Evolutionary conservation across 2,329 filamentous ascomycete species (phyloP).

Genomic region (Exophiala lecanii-corni): DNA sequence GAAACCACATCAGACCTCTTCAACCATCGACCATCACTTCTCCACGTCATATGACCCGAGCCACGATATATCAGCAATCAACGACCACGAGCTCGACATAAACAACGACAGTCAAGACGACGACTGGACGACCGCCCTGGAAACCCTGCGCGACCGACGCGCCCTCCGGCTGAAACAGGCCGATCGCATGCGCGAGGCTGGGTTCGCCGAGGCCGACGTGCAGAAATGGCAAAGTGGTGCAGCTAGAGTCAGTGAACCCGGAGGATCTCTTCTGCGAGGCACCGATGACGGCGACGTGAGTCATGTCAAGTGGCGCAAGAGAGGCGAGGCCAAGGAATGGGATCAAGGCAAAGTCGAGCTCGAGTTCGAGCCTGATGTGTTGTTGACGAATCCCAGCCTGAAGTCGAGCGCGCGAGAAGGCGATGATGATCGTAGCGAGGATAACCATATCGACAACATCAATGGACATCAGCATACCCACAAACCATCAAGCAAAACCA

Average conservation of each 20-base stretch:
- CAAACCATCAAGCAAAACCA: too few relatives aligned
- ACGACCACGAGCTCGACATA: slow-evolving; percentile 51
- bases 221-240: slow-evolving; percentile 59
- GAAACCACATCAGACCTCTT: slow-evolving; percentile 48
- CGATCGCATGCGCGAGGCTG: slow-evolving; percentile 69
- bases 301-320: slow-evolving; percentile 68
- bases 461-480: too few relatives aligned
- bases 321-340: slow-evolving; percentile 64
- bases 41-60: slow-evolving; percentile 59
- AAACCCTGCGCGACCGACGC: slow-evolving; percentile 73
- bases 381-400: too few relatives aligned
- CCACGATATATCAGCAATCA: slow-evolving; percentile 41
- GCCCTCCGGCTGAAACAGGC: slow-evolving; percentile 72
- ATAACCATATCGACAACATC: not conserved
- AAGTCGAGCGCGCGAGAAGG: too few relatives aligned
- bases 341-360: slow-evolving; percentile 53
- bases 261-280: slow-evolving; percentile 1
- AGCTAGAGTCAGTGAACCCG: slow-evolving; percentile 1
- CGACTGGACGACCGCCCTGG: slow-evolving; percentile 75
- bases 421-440: not conserved
- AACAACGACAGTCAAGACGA: slow-evolving; percentile 42
- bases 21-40: slow-evolving; percentile 71
- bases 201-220: slow-evolving; percentile 72
- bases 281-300: slow-evolving; percentile 56
- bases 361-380: too few relatives aligned